Evolutionary conservation across 768 basidiomycete species (phyloP).

Genomic region (Russula vinacea): DNA sequence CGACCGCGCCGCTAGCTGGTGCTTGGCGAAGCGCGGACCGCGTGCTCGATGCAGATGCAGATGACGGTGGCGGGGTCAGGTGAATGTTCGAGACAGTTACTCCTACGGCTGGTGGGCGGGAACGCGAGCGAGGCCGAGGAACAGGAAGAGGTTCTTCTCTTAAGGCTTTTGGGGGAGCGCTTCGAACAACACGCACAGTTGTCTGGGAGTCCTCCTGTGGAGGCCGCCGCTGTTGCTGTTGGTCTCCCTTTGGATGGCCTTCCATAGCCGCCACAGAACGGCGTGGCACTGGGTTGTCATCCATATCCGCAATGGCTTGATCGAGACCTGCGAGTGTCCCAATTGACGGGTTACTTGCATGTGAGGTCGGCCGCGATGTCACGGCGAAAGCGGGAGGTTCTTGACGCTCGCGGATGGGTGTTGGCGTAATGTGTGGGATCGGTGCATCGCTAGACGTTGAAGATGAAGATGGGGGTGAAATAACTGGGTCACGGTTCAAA

Average conservation of each 20-base stretch:
- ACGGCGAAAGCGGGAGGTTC: conserved; percentile 38
- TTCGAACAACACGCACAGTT: conserved; percentile 21
- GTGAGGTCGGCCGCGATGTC: conserved; percentile 37
- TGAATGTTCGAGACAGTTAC: conserved; percentile 25
- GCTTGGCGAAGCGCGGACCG: conserved; percentile 6
- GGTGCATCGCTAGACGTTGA: conserved; percentile 26
- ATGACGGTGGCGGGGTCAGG: conserved; percentile 8
- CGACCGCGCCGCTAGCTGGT: neutral
- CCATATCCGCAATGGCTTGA: neutral
- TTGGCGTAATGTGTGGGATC: conserved; percentile 36
- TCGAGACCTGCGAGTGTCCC: conserved; percentile 18
- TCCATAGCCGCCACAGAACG: neutral
- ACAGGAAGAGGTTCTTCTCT: conserved; percentile 20
- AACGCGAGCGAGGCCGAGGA: conserved; percentile 6
- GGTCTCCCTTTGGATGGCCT: neutral
- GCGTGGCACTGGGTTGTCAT: neutral
- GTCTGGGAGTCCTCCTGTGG: conserved; percentile 9
- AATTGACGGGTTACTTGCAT: conserved; percentile 21
- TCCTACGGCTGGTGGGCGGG: neutral
- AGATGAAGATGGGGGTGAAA: conserved; percentile 33
- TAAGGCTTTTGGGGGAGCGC: neutral
- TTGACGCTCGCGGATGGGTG: conserved; percentile 36
- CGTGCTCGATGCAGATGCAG: neutral
- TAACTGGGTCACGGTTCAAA: conserved; percentile 15
- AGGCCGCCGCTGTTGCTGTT: conserved; percentile 6